A percentile compares a stretch with the other conserved stretches of the same genome.
Conservation (phyloP, 495 filamentous ascomycete genomes). For the Endocarpon pusillum region DNA sequence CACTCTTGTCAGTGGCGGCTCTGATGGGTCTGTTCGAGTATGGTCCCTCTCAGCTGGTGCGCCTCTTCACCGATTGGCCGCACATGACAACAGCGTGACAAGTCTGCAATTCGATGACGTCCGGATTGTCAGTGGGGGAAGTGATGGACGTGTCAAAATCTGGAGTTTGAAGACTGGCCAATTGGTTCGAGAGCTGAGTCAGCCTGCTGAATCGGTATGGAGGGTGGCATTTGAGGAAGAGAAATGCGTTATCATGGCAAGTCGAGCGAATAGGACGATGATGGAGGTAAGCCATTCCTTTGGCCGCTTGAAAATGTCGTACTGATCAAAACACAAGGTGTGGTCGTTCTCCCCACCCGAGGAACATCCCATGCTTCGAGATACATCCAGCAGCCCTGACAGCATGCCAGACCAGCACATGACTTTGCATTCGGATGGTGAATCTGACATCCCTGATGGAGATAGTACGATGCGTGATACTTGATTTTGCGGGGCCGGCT, state of each 20-base stretch:
- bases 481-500: too few species aligned
- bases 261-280: slow-evolving; percentile 62
- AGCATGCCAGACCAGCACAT: slow-evolving; percentile 18
- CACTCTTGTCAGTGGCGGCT: slow-evolving; percentile 89
- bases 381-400: slow-evolving; percentile 12
- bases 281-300: slow-evolving; percentile 60
- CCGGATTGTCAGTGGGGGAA: slow-evolving; percentile 85
- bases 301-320: slow-evolving; percentile 6
- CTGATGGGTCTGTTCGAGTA: slow-evolving; percentile 85
- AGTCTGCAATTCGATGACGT: slow-evolving; percentile 92
- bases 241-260: slow-evolving; percentile 91
- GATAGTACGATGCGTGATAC: too few species aligned
- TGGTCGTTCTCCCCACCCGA: slow-evolving; percentile 84
- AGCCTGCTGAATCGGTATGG: slow-evolving; percentile 89
- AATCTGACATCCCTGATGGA: too few species aligned
- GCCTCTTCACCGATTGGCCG: slow-evolving; percentile 82
- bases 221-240: slow-evolving; percentile 95
- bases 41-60: slow-evolving; percentile 83
- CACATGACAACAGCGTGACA: slow-evolving; percentile 97
- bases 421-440: too few species aligned
- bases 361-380: slow-evolving; percentile 23
- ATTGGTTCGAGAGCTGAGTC: slow-evolving; percentile 76
- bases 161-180: slow-evolving; percentile 88
- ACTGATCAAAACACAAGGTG: slow-evolving; percentile 35
- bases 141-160: slow-evolving; percentile 90